A percentile compares a stretch with the other conserved stretches of the same genome.
phyloP scores from a whole-genome alignment of 306 rosid species.

The Gillenia trifoliata region DNA sequence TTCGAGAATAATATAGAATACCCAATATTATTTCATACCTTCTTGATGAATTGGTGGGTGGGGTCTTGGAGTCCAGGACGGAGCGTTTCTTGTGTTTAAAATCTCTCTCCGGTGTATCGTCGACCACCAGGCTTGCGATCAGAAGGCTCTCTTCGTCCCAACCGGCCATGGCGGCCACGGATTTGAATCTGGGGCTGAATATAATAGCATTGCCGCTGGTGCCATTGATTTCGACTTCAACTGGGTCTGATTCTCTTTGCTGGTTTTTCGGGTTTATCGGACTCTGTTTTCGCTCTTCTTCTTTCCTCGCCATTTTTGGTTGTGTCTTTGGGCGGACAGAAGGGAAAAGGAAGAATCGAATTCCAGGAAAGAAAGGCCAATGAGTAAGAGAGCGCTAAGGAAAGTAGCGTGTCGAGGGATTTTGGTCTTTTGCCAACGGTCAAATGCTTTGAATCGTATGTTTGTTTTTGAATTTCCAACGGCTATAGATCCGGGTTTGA shows the following conservation, averaged over 20 bases:
- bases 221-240: conserved; percentile 17
- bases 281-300: conserved; percentile 29
- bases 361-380: background rate
- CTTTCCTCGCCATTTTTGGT: conserved; percentile 40
- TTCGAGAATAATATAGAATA: background rate
- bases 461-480: conserved; percentile 26
- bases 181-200: conserved; percentile 80
- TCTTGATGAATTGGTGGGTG: conserved; percentile 68
- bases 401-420: background rate
- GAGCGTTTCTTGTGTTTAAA: conserved; percentile 43
- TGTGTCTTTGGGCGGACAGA: background rate
- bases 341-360: background rate
- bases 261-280: conserved; percentile 25
- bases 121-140: conserved; percentile 64
- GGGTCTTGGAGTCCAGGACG: conserved; percentile 47
- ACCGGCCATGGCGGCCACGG: conserved; percentile 91
- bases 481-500: conserved; percentile 28
- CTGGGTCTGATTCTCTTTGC: conserved; percentile 8
- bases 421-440: conserved; percentile 33
- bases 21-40: background rate
- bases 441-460: conserved; percentile 20
- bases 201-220: conserved; percentile 15
- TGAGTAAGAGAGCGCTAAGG: background rate
- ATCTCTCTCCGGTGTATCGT: conserved; percentile 78
- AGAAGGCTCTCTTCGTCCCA: conserved; percentile 92